Evolutionary conservation across 2,329 filamentous ascomycete species (phyloP).

Genomic region (Cladosporium phlei): DNA sequence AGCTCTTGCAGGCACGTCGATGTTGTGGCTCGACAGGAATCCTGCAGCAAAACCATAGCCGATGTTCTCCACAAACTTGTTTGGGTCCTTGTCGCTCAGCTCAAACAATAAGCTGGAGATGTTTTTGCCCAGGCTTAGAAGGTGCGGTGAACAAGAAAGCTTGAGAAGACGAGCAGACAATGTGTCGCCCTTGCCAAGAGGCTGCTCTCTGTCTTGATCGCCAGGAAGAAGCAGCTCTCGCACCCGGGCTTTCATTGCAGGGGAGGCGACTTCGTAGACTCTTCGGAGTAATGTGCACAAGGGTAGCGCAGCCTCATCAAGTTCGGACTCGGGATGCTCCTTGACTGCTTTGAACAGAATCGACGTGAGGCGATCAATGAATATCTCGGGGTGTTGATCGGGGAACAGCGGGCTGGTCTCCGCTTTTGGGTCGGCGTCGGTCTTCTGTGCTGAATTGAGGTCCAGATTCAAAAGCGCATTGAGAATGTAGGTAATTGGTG

Average conservation of each 20-base stretch:
- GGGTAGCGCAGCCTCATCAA: conserved; percentile 62
- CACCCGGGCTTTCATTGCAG: conserved; percentile 58
- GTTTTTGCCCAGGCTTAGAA: conserved; percentile 66
- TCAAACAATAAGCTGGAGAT: conserved; percentile 81
- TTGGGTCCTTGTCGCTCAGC: conserved; percentile 74
- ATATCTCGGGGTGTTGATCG: conserved; percentile 52
- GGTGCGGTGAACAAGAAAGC: conserved; percentile 67
- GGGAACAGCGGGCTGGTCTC: conserved; percentile 61
- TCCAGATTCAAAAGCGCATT: conserved; percentile 74
- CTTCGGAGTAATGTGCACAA: conserved; percentile 63
- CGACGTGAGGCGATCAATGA: conserved; percentile 62
- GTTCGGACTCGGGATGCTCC: conserved; percentile 60
- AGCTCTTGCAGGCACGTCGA: conserved; percentile 66
- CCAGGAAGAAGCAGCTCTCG: conserved; percentile 67
- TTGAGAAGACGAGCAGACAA: conserved; percentile 72
- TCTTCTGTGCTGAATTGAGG: conserved; percentile 3
- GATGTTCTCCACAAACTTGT: conserved; percentile 80
- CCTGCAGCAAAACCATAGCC: conserved; percentile 93
- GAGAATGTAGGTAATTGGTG: conserved; percentile 66
- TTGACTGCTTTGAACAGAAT: conserved; percentile 65
- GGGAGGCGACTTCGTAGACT: conserved; percentile 66
- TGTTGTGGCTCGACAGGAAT: conserved; percentile 78
- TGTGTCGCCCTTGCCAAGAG: conserved; percentile 70
- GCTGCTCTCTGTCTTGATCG: conserved; percentile 67
- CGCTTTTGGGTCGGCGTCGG: conserved; percentile 33